Conservation (phyloP, 2,329 filamentous ascomycete genomes). For the Diaporthe caulivora region DNA sequence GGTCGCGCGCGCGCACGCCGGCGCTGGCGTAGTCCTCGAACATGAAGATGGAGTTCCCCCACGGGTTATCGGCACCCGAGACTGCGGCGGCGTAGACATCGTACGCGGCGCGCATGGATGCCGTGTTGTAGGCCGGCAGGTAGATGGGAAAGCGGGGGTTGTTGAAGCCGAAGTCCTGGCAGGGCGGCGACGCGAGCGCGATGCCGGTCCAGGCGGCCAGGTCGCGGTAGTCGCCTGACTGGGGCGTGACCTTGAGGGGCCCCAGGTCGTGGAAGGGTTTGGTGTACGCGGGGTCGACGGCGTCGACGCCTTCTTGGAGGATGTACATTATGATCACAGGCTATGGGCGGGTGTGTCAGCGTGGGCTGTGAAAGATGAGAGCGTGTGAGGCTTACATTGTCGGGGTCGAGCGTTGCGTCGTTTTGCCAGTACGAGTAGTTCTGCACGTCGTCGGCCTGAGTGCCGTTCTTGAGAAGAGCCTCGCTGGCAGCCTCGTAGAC, state of each 20-base stretch:
- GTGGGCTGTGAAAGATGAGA: background rate
- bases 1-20: constrained; percentile 55
- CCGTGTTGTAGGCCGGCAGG: constrained; percentile 46
- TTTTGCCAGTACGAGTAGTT: constrained; percentile 65
- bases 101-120: constrained; percentile 51
- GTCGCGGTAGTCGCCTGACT: constrained; percentile 58
- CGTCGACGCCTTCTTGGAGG: constrained; percentile 56
- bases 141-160: constrained; percentile 49
- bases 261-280: constrained; percentile 57
- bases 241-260: constrained; percentile 49
- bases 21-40: constrained; percentile 66
- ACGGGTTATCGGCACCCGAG: constrained; percentile 51
- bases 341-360: constrained; percentile 40
- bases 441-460: constrained; percentile 56
- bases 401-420: constrained; percentile 54
- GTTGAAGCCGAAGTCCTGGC: constrained; percentile 55
- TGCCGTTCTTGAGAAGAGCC: constrained; percentile 54
- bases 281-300: constrained; percentile 55
- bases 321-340: constrained; percentile 57
- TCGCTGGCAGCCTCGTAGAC: constrained; percentile 55
- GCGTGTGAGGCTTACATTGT: constrained; percentile 48
- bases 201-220: constrained; percentile 59
- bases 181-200: constrained; percentile 50
- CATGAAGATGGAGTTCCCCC: constrained; percentile 59
- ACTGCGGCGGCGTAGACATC: constrained; percentile 48